phyloP scores from a whole-genome alignment of 2,329 filamentous ascomycete species.

The Apiospora sp. region DNA sequence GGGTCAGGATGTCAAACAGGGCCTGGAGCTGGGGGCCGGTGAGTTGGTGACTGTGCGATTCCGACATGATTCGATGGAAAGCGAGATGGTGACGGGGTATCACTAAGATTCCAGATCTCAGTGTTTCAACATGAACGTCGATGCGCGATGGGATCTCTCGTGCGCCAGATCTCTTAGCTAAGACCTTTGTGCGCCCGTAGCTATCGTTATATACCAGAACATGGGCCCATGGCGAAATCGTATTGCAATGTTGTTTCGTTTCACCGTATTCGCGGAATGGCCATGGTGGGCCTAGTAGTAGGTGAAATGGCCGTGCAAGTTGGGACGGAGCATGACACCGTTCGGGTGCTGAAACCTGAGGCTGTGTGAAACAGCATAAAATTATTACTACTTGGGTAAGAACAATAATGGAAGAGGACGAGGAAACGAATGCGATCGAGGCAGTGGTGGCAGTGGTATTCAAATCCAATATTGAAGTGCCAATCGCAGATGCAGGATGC shows the following conservation, averaged over 20 bases:
- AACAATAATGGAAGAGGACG: neutral
- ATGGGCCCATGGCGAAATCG: neutral
- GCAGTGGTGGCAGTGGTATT: neutral
- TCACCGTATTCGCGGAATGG: neutral
- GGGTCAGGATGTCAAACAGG: conserved; percentile 67
- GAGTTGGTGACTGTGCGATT: conserved; percentile 29
- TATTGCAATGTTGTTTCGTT: neutral
- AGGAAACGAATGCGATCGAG: neutral
- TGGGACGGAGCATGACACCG: neutral
- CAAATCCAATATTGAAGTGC: neutral
- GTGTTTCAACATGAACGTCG: neutral
- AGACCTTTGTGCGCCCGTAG: no score
- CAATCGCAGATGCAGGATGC: no score
- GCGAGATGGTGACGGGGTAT: neutral
- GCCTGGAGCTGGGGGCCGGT: conserved; percentile 55
- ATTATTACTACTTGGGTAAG: neutral
- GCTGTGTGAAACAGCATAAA: neutral
- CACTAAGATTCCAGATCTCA: neutral
- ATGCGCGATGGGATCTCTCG: neutral
- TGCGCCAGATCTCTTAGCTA: neutral
- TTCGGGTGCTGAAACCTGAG: neutral
- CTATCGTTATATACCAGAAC: neutral
- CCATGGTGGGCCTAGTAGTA: neutral
- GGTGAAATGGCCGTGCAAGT: neutral
- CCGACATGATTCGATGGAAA: neutral